These are phyloP conservation scores for Aspergillus nidulans DNA, from an alignment of 495 filamentous ascomycete genomes.

Conservation along the genomic window DNA sequence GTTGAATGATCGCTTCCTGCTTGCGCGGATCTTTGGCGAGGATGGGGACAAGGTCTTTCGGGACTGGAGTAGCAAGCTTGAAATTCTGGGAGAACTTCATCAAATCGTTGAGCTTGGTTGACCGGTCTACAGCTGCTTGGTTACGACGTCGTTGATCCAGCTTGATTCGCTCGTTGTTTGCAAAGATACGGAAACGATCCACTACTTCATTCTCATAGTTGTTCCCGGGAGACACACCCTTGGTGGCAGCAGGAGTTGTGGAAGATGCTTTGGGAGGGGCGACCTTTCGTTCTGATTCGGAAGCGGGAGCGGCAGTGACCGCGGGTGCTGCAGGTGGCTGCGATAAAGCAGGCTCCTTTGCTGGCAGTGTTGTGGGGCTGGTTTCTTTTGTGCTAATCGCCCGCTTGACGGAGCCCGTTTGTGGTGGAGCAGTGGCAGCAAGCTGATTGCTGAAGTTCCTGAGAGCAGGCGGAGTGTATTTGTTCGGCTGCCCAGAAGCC, in stretches of 20 bases:
- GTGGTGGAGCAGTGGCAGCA: conserved; percentile 68
- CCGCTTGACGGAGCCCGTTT: conserved; percentile 42
- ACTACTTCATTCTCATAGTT: conserved; percentile 77
- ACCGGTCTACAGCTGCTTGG: conserved; percentile 66
- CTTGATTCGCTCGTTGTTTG: conserved; percentile 68
- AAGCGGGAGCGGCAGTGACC: conserved; percentile 4
- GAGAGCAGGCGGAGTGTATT: conserved; percentile 85
- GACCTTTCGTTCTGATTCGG: conserved; percentile 40
- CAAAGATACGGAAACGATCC: conserved; percentile 77
- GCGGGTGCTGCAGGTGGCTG: conserved; percentile 29
- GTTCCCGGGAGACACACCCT: conserved; percentile 50
- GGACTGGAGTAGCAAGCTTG: conserved; percentile 87
- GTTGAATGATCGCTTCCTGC: conserved; percentile 87
- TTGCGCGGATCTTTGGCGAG: conserved; percentile 92
- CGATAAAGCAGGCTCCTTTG: conserved; percentile 31
- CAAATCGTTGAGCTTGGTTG: conserved; percentile 85
- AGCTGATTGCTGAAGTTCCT: conserved; percentile 49
- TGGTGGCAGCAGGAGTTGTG: conserved; percentile 34
- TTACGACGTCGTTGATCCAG: conserved; percentile 68
- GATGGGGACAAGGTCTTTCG: conserved; percentile 86
- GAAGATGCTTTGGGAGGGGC: conserved; percentile 19
- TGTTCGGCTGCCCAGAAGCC: conserved; percentile 58
- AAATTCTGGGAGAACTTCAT: conserved; percentile 93
- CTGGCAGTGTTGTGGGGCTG: not conserved
- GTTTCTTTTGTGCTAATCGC: conserved; percentile 24